Percentiles rank a stretch among this genome's conserved stretches.
Evolutionary conservation across 169 alveolate genomes (phyloP).

Genomic region (Cryptosporidium sp.): DNA sequence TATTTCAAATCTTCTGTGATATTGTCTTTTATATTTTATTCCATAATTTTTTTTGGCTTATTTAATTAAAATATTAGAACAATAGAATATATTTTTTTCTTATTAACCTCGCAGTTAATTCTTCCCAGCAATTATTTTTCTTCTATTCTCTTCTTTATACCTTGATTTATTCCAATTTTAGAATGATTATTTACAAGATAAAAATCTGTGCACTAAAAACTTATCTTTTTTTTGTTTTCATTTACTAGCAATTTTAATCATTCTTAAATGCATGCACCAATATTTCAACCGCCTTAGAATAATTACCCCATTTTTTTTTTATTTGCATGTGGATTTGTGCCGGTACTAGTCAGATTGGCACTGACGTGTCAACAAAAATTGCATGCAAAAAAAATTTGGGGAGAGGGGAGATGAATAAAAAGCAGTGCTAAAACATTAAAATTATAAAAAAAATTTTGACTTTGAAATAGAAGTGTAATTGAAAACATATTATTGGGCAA

Average conservation of each 20-base stretch:
- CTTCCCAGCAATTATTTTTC: too few species aligned
- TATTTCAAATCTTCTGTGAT: neutral
- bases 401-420: neutral
- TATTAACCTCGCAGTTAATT: neutral
- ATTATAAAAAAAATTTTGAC: neutral
- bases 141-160: neutral
- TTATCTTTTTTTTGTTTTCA: neutral
- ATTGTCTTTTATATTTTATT: neutral
- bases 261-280: neutral
- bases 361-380: conserved; percentile 5
- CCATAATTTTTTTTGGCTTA: neutral
- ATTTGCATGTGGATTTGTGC: neutral
- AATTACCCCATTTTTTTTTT: neutral
- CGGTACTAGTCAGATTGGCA: neutral
- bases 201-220: neutral
- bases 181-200: neutral
- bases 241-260: neutral
- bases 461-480: neutral
- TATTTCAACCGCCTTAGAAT: neutral
- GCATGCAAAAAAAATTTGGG: conserved; percentile 1
- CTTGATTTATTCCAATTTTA: neutral
- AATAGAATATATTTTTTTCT: too few species aligned
- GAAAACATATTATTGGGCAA: neutral
- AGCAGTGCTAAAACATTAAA: neutral
- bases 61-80: neutral